Evolutionary conservation across 2,329 filamentous ascomycete genomes (phyloP), one percentile per base, ranked within the genome.

Genomic region (Colletotrichum plurivorum): DNA sequence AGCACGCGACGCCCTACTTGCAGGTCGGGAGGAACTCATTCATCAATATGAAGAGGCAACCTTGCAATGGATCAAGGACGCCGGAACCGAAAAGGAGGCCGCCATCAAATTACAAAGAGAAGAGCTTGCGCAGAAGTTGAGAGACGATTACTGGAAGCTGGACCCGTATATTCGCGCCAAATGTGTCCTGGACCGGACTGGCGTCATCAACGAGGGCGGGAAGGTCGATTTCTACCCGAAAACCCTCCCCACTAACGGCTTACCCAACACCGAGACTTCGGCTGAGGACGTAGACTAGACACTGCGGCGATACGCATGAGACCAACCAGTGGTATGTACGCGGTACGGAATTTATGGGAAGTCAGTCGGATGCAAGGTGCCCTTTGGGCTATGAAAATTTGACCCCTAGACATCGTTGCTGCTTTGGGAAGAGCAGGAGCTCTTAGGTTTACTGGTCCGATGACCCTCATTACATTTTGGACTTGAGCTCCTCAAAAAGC

Each of bases 91-190:
- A 27, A 82, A 87, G 71, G 82, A 81, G 60, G 80, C 82, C 25
- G 78, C 83, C 8, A 77, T 88, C 59, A 87, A 89, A 77, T 81
- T 83, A 55, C 87, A 89, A 78, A 85, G 94, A 64, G 83, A 89
- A 45, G 81, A 83, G 3, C 75, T 96, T 31, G 91, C 93, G 2
- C 85, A 85, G 58, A 82, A 88, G 71, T 77, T 98, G 73, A 86
- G 86, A 70, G 85, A 87, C 55, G 93, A 93, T 73, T 99, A 98
- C 82, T 99, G 96, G 95, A 86, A 87, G 46, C 80, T 98, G 60
- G 96, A 99, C 81, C 94, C 94, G 0, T 97, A 95, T 78, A 78
- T 98, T 36, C 87, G 96, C 46, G 94, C 95, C 13, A 87, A 92
- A 75, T 93, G 91, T n/a, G 81, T 94, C 70, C 98, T 97, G 75